A percentile compares a stretch with the other conserved stretches of the same genome.
phyloP scores from a whole-genome alignment of 371 early-diverging fungal species.

The Funneliformis caledonium region DNA sequence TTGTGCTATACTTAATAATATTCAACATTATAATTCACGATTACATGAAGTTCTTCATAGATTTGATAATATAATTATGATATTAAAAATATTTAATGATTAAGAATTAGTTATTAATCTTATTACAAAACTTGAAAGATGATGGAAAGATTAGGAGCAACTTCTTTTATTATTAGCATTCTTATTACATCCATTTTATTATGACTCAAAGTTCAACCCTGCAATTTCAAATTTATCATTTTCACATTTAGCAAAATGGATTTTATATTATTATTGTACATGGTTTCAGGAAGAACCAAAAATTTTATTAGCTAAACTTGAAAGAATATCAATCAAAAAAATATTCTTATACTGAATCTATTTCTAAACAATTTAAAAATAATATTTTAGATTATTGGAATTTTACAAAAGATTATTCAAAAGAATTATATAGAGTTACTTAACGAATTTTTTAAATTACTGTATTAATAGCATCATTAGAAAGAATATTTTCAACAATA shows the following conservation, averaged over 20 bases:
- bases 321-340: too few species aligned
- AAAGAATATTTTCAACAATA: not conserved
- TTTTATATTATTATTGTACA: too few species aligned
- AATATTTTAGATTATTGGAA: too few species aligned
- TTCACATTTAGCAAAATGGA: not conserved
- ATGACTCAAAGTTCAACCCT: not conserved
- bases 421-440: too few species aligned
- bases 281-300: too few species aligned
- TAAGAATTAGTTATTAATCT: not conserved
- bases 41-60: slow-evolving; percentile 17
- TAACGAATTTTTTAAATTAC: not conserved
- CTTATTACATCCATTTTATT: not conserved
- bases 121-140: not conserved
- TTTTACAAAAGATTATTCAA: too few species aligned
- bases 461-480: not conserved
- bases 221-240: not conserved
- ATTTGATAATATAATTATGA: not conserved
- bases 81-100: not conserved
- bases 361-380: too few species aligned
- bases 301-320: too few species aligned
- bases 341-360: too few species aligned
- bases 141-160: not conserved
- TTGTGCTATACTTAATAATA: slow-evolving; percentile 7
- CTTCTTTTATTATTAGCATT: not conserved
- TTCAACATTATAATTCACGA: slow-evolving; percentile 8